Evolutionary conservation across 495 filamentous ascomycete genomes (phyloP), one percentile per base, ranked within the genome.

Genomic region (Parmelia sp.): DNA sequence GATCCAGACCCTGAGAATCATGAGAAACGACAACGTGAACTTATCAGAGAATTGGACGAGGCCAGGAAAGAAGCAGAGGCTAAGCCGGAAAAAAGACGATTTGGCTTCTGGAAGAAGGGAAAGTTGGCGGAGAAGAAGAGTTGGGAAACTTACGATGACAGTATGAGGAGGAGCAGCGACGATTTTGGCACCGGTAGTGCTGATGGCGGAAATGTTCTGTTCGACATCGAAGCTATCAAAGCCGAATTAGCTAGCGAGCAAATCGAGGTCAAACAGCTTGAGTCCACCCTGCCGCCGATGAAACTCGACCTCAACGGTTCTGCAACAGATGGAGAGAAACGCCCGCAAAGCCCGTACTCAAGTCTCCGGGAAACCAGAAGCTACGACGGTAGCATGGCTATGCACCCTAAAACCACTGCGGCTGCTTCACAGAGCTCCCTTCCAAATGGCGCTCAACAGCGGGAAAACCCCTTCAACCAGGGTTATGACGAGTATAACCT

Each of bases 1-100:
- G 95, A 98, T 66, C 91, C 95, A 3, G 94, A 99, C 70, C 94
- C 94, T 5, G 95, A 97, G 7, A 91, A 94, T 65, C 92, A 97
- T 72, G 79, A 84, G 58, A 85, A 92, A 73, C 82, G 92, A 35
- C 94, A 99, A 75, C 82, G 89, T 42, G 93, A 99, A 73, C 81
- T 99, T 57, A 96, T 99, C 71, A 90, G 86, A 66, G 94, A 99
- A 74, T 93, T 99, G 42, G 94, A 99, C 68, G 92, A 96, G 71
- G 95, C 93, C 15, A 83, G 94, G 25, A 92, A 88, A 68, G 88
- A 92, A 69, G 80, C 94, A 11, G 91, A 96, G 71, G 83, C 83
- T 67, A 83, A 86, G 65, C 81, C 82, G 35, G 81, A 86, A 67
- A 89, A 90, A 76, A 87, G 84, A 62, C 78, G 80, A 23, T 97